phyloP scores from a whole-genome alignment of 2,329 filamentous ascomycete species.

The Clonostachys solani region DNA sequence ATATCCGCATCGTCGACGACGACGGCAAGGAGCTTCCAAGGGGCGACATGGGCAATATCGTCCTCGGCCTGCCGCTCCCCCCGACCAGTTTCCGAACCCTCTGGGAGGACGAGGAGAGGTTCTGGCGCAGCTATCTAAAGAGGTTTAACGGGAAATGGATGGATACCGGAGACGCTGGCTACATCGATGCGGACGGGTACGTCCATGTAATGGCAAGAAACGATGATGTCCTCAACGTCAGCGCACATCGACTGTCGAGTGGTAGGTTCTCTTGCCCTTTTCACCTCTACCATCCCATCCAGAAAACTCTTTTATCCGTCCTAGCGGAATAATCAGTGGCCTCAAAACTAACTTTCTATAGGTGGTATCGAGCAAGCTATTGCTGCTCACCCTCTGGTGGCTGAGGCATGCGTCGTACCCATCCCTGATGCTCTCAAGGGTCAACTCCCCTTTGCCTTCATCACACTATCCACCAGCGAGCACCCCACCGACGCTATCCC shows the following conservation, averaged over 20 bases:
- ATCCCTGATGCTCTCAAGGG: slow-evolving; percentile 86
- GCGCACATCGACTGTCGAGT: slow-evolving; percentile 84
- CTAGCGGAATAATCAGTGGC: neutral
- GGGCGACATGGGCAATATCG: slow-evolving; percentile 87
- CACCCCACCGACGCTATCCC: slow-evolving; percentile 48
- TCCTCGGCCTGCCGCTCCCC: slow-evolving; percentile 75
- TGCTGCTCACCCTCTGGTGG: slow-evolving; percentile 71
- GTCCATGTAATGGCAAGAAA: slow-evolving; percentile 60
- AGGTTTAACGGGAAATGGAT: slow-evolving; percentile 80
- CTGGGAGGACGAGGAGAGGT: slow-evolving; percentile 81
- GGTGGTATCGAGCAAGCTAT: slow-evolving; percentile 90
- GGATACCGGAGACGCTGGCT: slow-evolving; percentile 87
- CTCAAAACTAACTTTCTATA: slow-evolving; percentile 20
- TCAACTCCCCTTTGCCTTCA: slow-evolving; percentile 86
- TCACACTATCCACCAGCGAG: slow-evolving; percentile 47
- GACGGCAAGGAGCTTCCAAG: slow-evolving; percentile 65
- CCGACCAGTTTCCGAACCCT: slow-evolving; percentile 83
- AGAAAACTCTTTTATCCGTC: neutral
- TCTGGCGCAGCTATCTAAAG: slow-evolving; percentile 80
- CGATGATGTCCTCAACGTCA: slow-evolving; percentile 95
- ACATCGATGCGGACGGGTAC: slow-evolving; percentile 72
- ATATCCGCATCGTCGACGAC: slow-evolving; percentile 81
- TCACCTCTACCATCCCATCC: neutral
- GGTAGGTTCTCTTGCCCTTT: slow-evolving; percentile 43
- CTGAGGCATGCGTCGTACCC: slow-evolving; percentile 81